These are phyloP conservation scores for Starmerella riodocensis DNA, from an alignment of 805 yeast genomes.

Conservation along the genomic window DNA sequence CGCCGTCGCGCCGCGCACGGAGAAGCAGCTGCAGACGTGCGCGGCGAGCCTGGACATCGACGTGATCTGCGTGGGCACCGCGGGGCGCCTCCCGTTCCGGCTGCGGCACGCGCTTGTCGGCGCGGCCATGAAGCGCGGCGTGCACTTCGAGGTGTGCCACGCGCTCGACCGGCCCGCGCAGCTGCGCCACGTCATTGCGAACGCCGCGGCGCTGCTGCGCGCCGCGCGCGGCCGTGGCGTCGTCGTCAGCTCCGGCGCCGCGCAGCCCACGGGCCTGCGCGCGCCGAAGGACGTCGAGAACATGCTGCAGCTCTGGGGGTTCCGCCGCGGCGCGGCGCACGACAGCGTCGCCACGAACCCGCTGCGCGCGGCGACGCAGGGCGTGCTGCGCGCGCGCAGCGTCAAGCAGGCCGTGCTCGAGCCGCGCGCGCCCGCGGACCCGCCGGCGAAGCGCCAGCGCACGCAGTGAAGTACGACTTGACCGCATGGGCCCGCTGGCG, in stretches of 20 bases:
- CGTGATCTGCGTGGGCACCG: constrained; percentile 58
- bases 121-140: constrained; percentile 70
- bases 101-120: constrained; percentile 75
- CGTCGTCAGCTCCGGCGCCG: constrained; percentile 66
- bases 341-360: constrained; percentile 49
- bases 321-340: constrained; percentile 49
- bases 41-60: constrained; percentile 71
- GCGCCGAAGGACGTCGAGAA: constrained; percentile 55
- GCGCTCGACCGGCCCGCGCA: constrained; percentile 34
- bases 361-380: constrained; percentile 52
- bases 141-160: constrained; percentile 69
- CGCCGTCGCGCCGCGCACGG: constrained; percentile 69
- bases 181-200: constrained; percentile 54
- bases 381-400: constrained; percentile 57
- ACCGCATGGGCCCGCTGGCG: too few relatives aligned
- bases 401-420: constrained; percentile 52
- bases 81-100: constrained; percentile 55
- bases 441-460: constrained; percentile 6
- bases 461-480: not conserved
- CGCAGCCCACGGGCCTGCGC: constrained; percentile 36
- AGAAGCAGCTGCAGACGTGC: constrained; percentile 62
- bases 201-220: constrained; percentile 60
- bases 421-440: not conserved
- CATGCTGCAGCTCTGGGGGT: constrained; percentile 54
- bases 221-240: constrained; percentile 74